phyloP scores from a whole-genome alignment of 176 grass and related monocot species.

The Aegilops tauschii region DNA sequence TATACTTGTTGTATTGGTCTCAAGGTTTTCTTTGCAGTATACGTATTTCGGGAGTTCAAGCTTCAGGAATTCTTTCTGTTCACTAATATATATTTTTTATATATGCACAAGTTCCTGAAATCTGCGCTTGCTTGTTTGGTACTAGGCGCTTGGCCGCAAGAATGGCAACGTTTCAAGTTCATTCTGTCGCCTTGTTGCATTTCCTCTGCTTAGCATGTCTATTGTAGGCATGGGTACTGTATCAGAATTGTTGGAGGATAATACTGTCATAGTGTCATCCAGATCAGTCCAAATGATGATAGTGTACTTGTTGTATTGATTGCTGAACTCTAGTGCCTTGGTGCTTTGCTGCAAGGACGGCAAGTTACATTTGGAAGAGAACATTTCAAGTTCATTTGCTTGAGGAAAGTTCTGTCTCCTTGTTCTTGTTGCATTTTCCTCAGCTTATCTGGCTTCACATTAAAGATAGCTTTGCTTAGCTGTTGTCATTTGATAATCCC shows the following conservation, averaged over 20 bases:
- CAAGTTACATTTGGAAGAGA: neutral
- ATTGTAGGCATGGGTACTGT: constrained; percentile 8
- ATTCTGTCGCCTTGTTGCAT: neutral
- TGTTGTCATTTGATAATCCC: neutral
- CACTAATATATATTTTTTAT: neutral
- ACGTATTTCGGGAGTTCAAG: neutral
- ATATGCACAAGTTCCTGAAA: neutral
- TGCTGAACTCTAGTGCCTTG: neutral
- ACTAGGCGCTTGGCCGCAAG: neutral
- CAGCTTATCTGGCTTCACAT: neutral
- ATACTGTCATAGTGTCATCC: constrained; percentile 2
- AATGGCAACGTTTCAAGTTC: neutral
- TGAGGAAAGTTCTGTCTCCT: too few species aligned
- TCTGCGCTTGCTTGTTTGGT: neutral
- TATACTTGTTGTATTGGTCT: constrained; percentile 8
- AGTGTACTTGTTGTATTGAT: constrained; percentile 4
- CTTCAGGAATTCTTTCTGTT: neutral
- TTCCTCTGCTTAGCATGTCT: neutral
- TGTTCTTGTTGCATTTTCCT: neutral
- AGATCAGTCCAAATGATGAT: constrained; percentile 20
- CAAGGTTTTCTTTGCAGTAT: neutral
- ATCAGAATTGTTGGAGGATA: neutral
- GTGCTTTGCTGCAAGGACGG: neutral
- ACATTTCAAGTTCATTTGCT: too few species aligned
- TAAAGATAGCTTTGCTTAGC: neutral